phyloP scores from a whole-genome alignment of 2,329 filamentous ascomycete genomes.

The Ploettnerulaceae sp. region DNA sequence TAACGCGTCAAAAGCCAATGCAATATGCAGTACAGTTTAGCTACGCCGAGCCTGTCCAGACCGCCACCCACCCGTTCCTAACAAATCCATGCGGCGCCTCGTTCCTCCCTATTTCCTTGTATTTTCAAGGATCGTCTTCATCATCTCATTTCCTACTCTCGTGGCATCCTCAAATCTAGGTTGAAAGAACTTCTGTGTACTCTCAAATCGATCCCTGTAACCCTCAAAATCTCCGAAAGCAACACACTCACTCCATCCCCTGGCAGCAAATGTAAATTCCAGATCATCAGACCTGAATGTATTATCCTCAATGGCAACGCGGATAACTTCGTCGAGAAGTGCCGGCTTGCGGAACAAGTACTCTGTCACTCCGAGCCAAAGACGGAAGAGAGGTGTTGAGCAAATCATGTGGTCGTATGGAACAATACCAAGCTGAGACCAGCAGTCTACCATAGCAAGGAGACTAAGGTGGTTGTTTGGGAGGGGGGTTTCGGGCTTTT shows the following conservation, averaged over 20 bases:
- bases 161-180: conserved; percentile 84
- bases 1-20: no score
- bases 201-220: conserved; percentile 86
- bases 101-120: conserved; percentile 41
- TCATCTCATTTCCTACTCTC: conserved; percentile 91
- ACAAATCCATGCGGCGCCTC: no score
- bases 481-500: conserved; percentile 49
- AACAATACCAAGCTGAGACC: conserved; percentile 87
- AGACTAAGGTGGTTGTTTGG: conserved; percentile 93
- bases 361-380: conserved; percentile 96
- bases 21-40: no score
- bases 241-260: conserved; percentile 94
- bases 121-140: conserved; percentile 87
- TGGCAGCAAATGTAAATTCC: conserved; percentile 94
- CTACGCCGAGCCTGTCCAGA: no score
- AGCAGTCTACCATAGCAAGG: conserved; percentile 96
- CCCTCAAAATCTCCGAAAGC: conserved; percentile 87
- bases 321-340: conserved; percentile 77
- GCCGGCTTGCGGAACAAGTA: conserved; percentile 82
- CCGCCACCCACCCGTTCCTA: no score
- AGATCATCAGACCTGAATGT: conserved; percentile 93
- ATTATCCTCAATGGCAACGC: conserved; percentile 81
- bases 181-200: conserved; percentile 87
- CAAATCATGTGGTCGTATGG: conserved; percentile 99
- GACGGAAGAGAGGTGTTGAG: conserved; percentile 91